These are phyloP conservation scores for Coniosporium apollinis DNA, from an alignment of 495 filamentous ascomycete genomes.

Conservation along the genomic window DNA sequence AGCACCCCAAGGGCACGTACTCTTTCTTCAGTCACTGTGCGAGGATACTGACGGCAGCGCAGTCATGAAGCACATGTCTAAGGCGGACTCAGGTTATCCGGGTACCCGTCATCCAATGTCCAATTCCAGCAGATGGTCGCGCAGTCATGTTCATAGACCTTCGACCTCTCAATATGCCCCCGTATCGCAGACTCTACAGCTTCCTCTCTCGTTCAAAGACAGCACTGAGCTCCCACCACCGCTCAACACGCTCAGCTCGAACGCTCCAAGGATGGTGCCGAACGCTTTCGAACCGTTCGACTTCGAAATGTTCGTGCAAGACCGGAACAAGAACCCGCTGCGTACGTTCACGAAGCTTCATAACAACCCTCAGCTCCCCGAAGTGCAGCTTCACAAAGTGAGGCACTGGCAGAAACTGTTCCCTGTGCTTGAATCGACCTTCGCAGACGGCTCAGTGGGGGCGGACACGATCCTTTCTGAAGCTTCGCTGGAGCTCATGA, in stretches of 20 bases:
- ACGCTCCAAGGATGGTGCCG: neutral
- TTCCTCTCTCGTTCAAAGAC: neutral
- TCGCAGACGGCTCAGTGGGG: conserved; percentile 8
- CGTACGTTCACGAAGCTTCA: conserved; percentile 15
- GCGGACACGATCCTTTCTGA: conserved; percentile 20
- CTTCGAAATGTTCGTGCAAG: conserved; percentile 21
- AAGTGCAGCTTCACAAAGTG: conserved; percentile 10
- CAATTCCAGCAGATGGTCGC: conserved; percentile 5
- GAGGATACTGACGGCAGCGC: neutral
- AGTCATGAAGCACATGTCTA: conserved; percentile 1
- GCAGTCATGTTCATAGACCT: neutral
- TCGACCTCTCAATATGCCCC: neutral
- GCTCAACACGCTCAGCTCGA: conserved; percentile 3
- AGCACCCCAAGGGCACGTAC: conserved; percentile 37
- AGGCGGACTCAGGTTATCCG: neutral
- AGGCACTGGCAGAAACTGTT: conserved; percentile 14
- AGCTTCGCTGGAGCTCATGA: conserved; percentile 18
- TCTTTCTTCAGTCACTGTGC: conserved; percentile 1
- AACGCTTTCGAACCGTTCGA: conserved; percentile 12
- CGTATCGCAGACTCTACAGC: neutral
- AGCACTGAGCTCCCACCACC: neutral
- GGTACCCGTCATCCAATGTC: conserved; percentile 1
- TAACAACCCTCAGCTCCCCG: conserved; percentile 4
- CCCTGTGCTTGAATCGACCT: conserved; percentile 13
- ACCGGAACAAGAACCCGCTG: conserved; percentile 5